Base-by-base conservation (phyloP, 169 alveolate species). In the Plasmodium coatneyi region DNA sequence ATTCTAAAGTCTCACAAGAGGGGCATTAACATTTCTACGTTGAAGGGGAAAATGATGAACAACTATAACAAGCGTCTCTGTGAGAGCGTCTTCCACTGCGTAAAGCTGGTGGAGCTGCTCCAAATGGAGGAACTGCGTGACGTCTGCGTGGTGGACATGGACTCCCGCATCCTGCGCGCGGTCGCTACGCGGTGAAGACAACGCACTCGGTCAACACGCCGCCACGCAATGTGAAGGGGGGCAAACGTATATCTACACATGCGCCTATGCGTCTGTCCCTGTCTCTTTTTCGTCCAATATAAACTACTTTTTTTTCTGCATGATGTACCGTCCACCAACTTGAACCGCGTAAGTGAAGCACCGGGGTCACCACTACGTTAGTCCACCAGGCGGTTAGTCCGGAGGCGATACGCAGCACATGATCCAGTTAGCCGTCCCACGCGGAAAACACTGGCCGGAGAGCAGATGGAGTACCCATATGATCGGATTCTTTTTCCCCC, bases 51-150 rank as follows among this genome's bases (percentile, higher is more conserved):
- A 71, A 36, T 95, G 34, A 92, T 92, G 90, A 84, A 19, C 39
- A 76, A 84, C 32, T 95, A 80, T 66, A 92, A 93, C 49, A 84
- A 86, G 46, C 95, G 92, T 19, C 71, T 95, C 22, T 95, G 96
- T 28, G 96, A 95, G 72, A 95, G 96, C 12, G 95, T 95, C 28
- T 95, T 95, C 90, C 95, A 93, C 94, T 95, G 95, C 79, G 91
- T 95, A 25, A 95, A 95, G 82, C 87, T 95, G 39, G 56, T 83
- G 52, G 96, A 95, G 71, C 56, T 95, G 34, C 72, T 95, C 72
- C 92, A 54, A 34, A 25, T 86, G 25, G 94, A 92, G 9, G 95
- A 84, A 22, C 72, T 95, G 34, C 80, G 80, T 10, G 92, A 93
- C 28, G 81, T 87, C 28, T 95, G 96, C 89, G 70, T 78, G 19